Evolutionary conservation across 1,284 basidiomycete genomes (phyloP).

Genomic region (Anthracocystis panici-leucophaei): DNA sequence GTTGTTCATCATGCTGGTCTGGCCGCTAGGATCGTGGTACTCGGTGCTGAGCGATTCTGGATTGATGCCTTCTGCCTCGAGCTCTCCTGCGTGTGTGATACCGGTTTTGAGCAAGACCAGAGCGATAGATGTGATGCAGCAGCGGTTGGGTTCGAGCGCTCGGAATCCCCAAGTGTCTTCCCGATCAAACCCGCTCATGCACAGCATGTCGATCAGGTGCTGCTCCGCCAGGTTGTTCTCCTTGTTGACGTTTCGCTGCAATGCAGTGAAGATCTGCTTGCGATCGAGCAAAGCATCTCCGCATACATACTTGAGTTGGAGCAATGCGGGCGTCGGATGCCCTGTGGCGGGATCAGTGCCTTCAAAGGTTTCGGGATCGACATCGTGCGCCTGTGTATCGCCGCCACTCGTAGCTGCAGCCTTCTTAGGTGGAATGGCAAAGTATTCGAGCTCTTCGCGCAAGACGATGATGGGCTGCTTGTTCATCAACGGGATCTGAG

Average conservation of each 20-base stretch:
- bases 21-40: conserved; percentile 48
- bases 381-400: neutral
- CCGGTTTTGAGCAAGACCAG: conserved; percentile 97
- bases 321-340: conserved; percentile 81
- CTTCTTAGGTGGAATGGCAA: conserved; percentile 80
- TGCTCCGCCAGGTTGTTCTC: conserved; percentile 99
- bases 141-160: conserved; percentile 91
- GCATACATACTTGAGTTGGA: conserved; percentile 70
- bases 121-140: conserved; percentile 97
- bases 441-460: conserved; percentile 97
- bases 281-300: conserved; percentile 89
- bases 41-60: conserved; percentile 24
- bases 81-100: conserved; percentile 80
- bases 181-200: conserved; percentile 98
- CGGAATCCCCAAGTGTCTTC: conserved; percentile 98
- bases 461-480: conserved; percentile 99
- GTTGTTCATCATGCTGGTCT: conserved; percentile 63
- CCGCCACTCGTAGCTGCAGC: conserved; percentile 5
- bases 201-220: conserved; percentile 99
- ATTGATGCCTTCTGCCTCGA: conserved; percentile 56
- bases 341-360: conserved; percentile 73
- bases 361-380: conserved; percentile 37
- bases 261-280: conserved; percentile 92
- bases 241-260: conserved; percentile 98
- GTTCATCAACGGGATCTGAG: conserved; percentile 78